phyloP scores from a whole-genome alignment of 2,329 filamentous ascomycete species.

The Colletotrichum echinochloae region DNA sequence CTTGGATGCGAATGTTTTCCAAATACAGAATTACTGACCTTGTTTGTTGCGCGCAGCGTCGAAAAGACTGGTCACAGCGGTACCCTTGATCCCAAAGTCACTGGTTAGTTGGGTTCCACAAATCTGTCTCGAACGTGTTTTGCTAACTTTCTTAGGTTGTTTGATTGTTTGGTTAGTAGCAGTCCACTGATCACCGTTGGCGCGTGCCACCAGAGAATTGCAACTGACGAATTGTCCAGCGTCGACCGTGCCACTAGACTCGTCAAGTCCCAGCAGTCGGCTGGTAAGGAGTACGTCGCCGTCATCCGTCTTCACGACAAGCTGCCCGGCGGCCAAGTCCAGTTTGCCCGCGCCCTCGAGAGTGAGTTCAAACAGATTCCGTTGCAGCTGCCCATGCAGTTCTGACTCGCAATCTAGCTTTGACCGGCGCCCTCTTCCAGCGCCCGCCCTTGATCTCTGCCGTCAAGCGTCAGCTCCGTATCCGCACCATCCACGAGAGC shows the following conservation, averaged over 20 bases:
- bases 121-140: conserved; percentile 78
- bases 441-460: conserved; percentile 96
- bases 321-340: conserved; percentile 90
- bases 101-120: conserved; percentile 71
- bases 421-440: conserved; percentile 97
- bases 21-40: neutral
- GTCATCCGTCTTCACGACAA: conserved; percentile 97
- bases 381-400: conserved; percentile 15
- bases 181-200: conserved; percentile 3
- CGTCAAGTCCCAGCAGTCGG: conserved; percentile 98
- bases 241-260: conserved; percentile 97
- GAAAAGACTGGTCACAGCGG: conserved; percentile 99
- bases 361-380: conserved; percentile 51
- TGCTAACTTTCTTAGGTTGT: conserved; percentile 44
- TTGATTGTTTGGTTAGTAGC: conserved; percentile 40
- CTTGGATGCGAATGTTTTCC: neutral
- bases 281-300: conserved; percentile 98
- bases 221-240: conserved; percentile 40
- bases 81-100: conserved; percentile 98
- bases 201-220: neutral
- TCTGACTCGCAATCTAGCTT: conserved; percentile 52
- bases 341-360: conserved; percentile 94
- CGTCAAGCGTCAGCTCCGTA: conserved; percentile 98
- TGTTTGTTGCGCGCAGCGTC: conserved; percentile 62
- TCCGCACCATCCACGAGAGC: conserved; percentile 97